Base-by-base conservation (phyloP, 2,329 filamentous ascomycete species). In the Colletotrichum tofieldiae region DNA sequence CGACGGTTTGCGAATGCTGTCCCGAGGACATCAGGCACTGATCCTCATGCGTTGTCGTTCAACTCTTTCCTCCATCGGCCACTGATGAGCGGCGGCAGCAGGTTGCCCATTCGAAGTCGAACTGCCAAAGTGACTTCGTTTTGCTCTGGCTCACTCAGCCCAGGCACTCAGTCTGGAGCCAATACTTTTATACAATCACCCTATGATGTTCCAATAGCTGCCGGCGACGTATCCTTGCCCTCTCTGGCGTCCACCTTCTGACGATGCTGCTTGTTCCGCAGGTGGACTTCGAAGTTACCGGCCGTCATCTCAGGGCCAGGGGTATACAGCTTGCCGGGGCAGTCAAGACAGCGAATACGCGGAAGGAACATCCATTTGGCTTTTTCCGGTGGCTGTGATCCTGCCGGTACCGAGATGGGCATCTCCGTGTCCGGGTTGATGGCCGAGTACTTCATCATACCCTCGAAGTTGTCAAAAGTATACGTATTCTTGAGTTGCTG, bases 251-350 rank as follows among this genome's bases (percentile, higher is more conserved):
- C 79, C 12, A 95, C 93, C 77, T 89, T 89, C 76, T 94, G 91
- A 77, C 92, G 89, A 81, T 99, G 96, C 64, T 88, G 86, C 54
- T 93, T 90, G 82, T 98, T 98, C 82, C 92, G 94, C 60, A 98
- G 86, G 84, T 99, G 96, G 1, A 97, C 91, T 82, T 98, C 94
- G 75, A 99, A 99, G 79, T 98, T 97, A 56, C 92, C 92, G 6
- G 96, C 93, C 2, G 94, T 95, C 80, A 89, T 93, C 32, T 93
- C 94, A 0, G 95, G 94, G 0, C 95, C 94, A 0, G 95, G 94
- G 0, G 95, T 98, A 82, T 99, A 99, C 14, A 98, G 86, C 82
- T 98, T 98, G 39, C 94, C 94, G 0, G 94, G 94, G 80, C 96
- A 98, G 81, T 99, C 96, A 58, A 93, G 90, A 81, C 96, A 99